phyloP scores from a whole-genome alignment of 2,329 filamentous ascomycete species.

The Verticillium nonalfalfae region DNA sequence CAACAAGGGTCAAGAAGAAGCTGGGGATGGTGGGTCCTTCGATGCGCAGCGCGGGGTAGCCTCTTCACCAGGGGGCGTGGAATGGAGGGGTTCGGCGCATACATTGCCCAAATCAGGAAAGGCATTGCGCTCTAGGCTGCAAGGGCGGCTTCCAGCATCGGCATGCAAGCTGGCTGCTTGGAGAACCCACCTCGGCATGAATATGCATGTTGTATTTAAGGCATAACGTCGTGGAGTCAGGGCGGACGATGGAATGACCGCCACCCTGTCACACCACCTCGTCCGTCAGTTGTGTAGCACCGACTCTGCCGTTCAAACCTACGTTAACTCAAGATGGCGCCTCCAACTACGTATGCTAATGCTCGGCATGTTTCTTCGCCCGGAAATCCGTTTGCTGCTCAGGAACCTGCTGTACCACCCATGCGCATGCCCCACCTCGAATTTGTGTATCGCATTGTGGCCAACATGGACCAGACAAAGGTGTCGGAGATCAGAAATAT shows the following conservation, averaged over 20 bases:
- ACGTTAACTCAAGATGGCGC: not conserved
- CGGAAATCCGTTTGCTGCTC: constrained; percentile 10
- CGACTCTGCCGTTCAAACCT: too few relatives aligned
- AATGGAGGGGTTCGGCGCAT: not conserved
- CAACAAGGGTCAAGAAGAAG: too few relatives aligned
- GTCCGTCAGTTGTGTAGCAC: not conserved
- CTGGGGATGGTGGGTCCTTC: too few relatives aligned
- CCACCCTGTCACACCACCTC: too few relatives aligned
- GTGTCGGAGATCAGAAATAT: constrained; percentile 11
- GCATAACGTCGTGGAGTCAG: not conserved
- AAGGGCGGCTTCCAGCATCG: not conserved
- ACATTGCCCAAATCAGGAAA: constrained; percentile 1
- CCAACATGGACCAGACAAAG: constrained; percentile 9
- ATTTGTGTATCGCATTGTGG: constrained; percentile 15
- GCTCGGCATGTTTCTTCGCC: constrained; percentile 7
- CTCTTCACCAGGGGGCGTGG: not conserved
- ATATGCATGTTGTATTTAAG: not conserved
- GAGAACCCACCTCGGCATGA: not conserved
- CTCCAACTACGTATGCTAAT: not conserved
- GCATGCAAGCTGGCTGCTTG: constrained; percentile 4
- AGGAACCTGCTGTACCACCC: constrained; percentile 8
- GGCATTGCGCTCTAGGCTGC: not conserved
- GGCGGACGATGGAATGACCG: too few relatives aligned
- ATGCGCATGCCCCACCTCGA: constrained; percentile 15
- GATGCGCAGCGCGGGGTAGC: not conserved